Evolutionary conservation across 345 rosid species (phyloP), one percentile per base, ranked within the genome.

Genomic region (Hevea brasiliensis): DNA sequence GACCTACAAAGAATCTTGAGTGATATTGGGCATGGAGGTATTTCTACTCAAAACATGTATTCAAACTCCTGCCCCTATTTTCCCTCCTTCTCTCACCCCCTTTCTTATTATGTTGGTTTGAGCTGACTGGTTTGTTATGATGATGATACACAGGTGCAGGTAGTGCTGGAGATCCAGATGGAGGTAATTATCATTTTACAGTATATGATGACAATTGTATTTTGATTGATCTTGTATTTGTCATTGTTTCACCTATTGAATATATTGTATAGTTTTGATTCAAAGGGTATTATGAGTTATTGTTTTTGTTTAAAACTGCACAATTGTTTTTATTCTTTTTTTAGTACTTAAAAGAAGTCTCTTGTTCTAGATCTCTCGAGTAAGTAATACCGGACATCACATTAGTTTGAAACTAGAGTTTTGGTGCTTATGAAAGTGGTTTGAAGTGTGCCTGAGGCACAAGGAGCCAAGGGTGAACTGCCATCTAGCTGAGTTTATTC

Each of bases 1-100:
- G 98, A 92, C 81, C 80, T 95, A 82, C 92, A 88, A 86, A 89
- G 98, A 82, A 95, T 95, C 79, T 85, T 95, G 80, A 89, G 88
- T 86, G 89, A 84, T 81, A 87, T 95, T 41, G 92, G 79, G 12
- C 88, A 95, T 76, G 82, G 82, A 76, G 96, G 98, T 89, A 79
- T 70, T 73, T 63, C 57, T 71, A 29, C 54, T 26, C 23, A 6
- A 9, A 29, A n/a, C 26, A 3, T 42, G 40, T 24, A 35, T 50
- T 14, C 50, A 58, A 48, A 63, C 41, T 0, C 18, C 40, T 4
- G 3, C 17, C 23, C 71, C 10, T 56, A 14, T 24, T 58, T 58
- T 58, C 62, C 40, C 32, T 24, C 17, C 45, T 42, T 2, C 5
- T 60, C 11, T 8, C 44, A 6, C 15, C 41, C 17, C 61, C 5